phyloP scores from a whole-genome alignment of 1,284 basidiomycete species.

The Sporisorium iseilematis-ciliati region DNA sequence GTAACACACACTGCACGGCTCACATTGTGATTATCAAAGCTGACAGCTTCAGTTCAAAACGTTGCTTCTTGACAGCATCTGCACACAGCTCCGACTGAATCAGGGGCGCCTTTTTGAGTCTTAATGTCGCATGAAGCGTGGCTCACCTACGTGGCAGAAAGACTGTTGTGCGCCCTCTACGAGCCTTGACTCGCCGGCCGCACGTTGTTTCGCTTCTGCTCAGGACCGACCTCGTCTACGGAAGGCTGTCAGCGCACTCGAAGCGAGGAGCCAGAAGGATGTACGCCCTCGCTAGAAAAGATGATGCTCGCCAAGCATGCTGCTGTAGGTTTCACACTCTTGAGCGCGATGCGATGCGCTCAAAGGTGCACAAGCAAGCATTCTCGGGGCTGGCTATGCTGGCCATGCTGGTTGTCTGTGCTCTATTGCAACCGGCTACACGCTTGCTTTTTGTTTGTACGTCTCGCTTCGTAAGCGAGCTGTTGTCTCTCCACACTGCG shows the following conservation, averaged over 20 bases:
- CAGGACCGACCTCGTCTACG: no score
- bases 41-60: no score
- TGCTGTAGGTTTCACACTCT: no score
- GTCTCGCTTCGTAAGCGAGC: conserved; percentile 28
- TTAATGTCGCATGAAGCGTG: not conserved
- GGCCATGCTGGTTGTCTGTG: not conserved
- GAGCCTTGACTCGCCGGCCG: not conserved
- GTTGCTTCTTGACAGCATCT: not conserved
- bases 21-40: no score
- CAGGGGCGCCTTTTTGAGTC: not conserved
- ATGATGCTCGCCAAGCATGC: no score
- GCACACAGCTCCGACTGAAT: not conserved
- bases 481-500: no score
- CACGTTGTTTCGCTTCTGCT: not conserved
- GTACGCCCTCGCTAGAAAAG: no score
- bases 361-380: not conserved
- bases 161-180: no score
- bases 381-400: not conserved
- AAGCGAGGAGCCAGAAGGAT: no score
- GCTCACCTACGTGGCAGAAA: no score
- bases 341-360: no score
- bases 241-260: no score
- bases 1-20: not conserved
- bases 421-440: not conserved
- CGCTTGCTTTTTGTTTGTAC: conserved; percentile 11